Percentiles rank a stretch among this genome's conserved stretches.
Conservation (phyloP, 805 yeast genomes). For the Starmerella stigmatis region DNA sequence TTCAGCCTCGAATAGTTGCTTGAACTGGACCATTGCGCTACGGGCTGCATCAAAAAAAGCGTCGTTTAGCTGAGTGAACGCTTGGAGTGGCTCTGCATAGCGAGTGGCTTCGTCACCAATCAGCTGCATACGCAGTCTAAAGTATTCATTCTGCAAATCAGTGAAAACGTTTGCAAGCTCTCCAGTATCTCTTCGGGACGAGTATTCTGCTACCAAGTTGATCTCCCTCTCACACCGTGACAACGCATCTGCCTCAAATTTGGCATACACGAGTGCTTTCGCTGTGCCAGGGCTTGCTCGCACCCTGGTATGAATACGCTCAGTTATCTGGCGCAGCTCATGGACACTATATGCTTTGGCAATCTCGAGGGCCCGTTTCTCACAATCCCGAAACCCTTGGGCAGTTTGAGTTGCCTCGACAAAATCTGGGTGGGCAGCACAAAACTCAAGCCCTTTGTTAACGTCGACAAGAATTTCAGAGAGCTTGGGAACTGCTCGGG, state of each 20-base stretch:
- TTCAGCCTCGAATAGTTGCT: slow-evolving; percentile 49
- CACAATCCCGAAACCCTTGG: slow-evolving; percentile 68
- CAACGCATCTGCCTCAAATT: slow-evolving; percentile 21
- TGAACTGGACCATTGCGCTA: slow-evolving; percentile 52
- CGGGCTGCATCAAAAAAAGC: slow-evolving; percentile 25
- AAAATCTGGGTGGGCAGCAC: slow-evolving; percentile 46
- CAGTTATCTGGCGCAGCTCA: slow-evolving; percentile 28
- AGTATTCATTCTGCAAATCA: slow-evolving; percentile 16
- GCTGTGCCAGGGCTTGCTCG: slow-evolving; percentile 6
- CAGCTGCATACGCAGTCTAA: slow-evolving; percentile 11
- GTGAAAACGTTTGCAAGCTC: not conserved
- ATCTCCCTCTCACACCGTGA: slow-evolving; percentile 10
- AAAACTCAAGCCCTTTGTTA: slow-evolving; percentile 57
- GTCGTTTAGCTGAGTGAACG: slow-evolving; percentile 17
- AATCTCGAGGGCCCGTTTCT: slow-evolving; percentile 68
- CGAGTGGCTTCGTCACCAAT: slow-evolving; percentile 9
- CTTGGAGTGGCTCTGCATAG: slow-evolving; percentile 24
- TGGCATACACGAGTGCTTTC: slow-evolving; percentile 22
- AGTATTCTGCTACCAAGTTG: slow-evolving; percentile 10
- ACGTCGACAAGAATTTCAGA: slow-evolving; percentile 45
- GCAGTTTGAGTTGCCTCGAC: slow-evolving; percentile 60
- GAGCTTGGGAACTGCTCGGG: slow-evolving; percentile 47
- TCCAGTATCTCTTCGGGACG: not conserved
- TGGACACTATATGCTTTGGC: slow-evolving; percentile 52
- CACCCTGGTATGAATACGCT: slow-evolving; percentile 8